Evolutionary conservation across 2,329 filamentous ascomycete species (phyloP).

Genomic region (Alternaria conjuncta): DNA sequence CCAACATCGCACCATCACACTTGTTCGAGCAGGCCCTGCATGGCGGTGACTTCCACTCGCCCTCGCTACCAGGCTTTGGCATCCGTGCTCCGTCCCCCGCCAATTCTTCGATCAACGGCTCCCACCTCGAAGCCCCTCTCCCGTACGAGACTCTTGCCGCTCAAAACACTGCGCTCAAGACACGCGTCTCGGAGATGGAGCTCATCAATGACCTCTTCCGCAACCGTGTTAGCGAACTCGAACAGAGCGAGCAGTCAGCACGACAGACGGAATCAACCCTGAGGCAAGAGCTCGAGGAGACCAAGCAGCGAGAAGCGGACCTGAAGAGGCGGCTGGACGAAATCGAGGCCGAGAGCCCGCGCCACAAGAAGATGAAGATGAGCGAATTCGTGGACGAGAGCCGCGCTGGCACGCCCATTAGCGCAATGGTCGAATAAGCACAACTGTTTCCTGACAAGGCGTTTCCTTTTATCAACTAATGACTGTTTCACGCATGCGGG

Average conservation of each 20-base stretch:
- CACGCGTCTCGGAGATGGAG: conserved; percentile 91
- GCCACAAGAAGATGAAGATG: conserved; percentile 63
- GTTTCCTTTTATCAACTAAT: conserved; percentile 17
- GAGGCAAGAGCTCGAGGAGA: conserved; percentile 71
- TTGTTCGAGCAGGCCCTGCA: conserved; percentile 79
- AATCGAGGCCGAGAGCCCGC: conserved; percentile 53
- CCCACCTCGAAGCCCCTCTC: conserved; percentile 73
- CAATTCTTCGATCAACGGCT: conserved; percentile 63
- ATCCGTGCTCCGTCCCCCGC: conserved; percentile 62
- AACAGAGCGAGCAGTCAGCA: conserved; percentile 74
- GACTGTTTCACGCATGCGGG: conserved; percentile 17
- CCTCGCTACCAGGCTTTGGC: conserved; percentile 51
- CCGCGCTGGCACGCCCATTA: conserved; percentile 44
- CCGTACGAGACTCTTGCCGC: conserved; percentile 81
- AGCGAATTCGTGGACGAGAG: conserved; percentile 61
- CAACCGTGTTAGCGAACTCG: conserved; percentile 73
- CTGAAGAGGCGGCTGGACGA: conserved; percentile 84
- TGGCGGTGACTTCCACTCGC: conserved; percentile 71
- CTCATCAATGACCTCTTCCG: conserved; percentile 81
- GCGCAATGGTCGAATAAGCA: conserved; percentile 36
- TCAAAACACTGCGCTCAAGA: conserved; percentile 87
- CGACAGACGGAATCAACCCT: conserved; percentile 64
- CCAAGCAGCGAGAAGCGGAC: conserved; percentile 78
- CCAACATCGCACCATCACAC: conserved; percentile 74
- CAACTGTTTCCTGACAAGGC: neutral